Conservation (phyloP, 352 stramenopile species). For the Phytophthora rubi region DNA sequence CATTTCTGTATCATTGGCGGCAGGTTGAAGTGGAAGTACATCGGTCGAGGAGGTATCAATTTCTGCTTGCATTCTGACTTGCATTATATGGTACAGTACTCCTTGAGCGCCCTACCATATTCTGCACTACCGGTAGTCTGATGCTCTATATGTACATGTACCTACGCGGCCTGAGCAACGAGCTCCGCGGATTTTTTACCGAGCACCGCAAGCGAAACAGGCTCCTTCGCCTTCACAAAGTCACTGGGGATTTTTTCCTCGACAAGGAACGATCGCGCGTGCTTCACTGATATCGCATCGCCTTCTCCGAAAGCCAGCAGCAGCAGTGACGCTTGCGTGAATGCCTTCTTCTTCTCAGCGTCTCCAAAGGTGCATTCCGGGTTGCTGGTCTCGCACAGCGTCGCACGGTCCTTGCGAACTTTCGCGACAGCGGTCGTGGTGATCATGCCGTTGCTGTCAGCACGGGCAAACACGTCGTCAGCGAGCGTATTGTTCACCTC, state of each 20-base stretch:
- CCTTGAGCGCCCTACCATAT: neutral
- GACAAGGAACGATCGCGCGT: constrained; percentile 40
- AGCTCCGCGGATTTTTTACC: constrained; percentile 23
- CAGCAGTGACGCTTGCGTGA: constrained; percentile 40
- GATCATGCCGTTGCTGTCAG: constrained; percentile 34
- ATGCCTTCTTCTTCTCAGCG: constrained; percentile 34
- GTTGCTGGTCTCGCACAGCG: constrained; percentile 35
- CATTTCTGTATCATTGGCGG: constrained; percentile 1
- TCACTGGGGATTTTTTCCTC: constrained; percentile 45
- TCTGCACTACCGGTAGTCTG: neutral
- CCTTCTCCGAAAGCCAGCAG: constrained; percentile 34
- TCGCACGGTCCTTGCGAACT: constrained; percentile 27
- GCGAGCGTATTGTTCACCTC: constrained; percentile 34
- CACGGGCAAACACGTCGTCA: constrained; percentile 28
- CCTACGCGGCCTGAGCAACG: constrained; percentile 14
- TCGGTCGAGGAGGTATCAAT: neutral
- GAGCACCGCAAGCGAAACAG: constrained; percentile 25
- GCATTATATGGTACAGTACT: neutral
- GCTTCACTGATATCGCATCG: constrained; percentile 27
- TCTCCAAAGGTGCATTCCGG: constrained; percentile 32
- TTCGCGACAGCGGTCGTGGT: constrained; percentile 26
- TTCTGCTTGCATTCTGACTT: too few species aligned
- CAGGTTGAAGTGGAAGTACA: neutral
- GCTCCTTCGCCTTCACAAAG: constrained; percentile 20
- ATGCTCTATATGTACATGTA: neutral